Percentiles rank a stretch among this genome's conserved stretches.
phyloP scores from a whole-genome alignment of 2,329 filamentous ascomycete genomes.

The Fonsecaea multimorphosa region DNA sequence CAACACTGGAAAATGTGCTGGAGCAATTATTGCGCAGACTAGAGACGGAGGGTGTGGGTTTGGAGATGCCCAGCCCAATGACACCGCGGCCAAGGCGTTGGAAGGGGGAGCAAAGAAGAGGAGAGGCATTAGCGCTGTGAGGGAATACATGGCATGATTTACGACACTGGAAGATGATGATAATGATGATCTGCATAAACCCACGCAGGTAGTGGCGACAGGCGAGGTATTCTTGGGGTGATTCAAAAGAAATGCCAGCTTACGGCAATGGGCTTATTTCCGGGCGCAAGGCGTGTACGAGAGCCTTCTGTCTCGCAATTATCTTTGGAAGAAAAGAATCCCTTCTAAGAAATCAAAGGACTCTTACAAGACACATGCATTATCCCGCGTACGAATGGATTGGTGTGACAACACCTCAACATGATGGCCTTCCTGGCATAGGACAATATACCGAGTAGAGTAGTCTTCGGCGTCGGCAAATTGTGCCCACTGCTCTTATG shows the following conservation, averaged over 20 bases:
- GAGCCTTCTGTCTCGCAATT: background rate
- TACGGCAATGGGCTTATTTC: background rate
- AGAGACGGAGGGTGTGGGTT: slow-evolving; percentile 42
- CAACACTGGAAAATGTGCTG: slow-evolving; percentile 45
- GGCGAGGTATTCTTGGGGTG: background rate
- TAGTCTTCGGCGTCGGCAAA: background rate
- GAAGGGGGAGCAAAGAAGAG: slow-evolving; percentile 24
- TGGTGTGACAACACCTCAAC: background rate
- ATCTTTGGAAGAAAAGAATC: background rate
- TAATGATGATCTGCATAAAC: background rate
- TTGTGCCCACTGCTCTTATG: background rate
- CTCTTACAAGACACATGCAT: background rate
- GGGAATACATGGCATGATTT: slow-evolving; percentile 29
- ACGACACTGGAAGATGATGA: background rate
- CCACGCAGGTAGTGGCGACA: slow-evolving; percentile 4
- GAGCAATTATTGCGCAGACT: slow-evolving; percentile 37
- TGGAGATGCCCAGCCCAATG: slow-evolving; percentile 38
- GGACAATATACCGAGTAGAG: too few species aligned
- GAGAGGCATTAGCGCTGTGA: slow-evolving; percentile 8
- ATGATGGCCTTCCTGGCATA: too few species aligned
- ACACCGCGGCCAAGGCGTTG: slow-evolving; percentile 37
- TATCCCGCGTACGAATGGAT: background rate
- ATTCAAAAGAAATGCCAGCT: background rate
- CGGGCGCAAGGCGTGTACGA: background rate
- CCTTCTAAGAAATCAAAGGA: background rate